Evolutionary conservation across 805 yeast genomes (phyloP).

Genomic region (Candida insectalens): DNA sequence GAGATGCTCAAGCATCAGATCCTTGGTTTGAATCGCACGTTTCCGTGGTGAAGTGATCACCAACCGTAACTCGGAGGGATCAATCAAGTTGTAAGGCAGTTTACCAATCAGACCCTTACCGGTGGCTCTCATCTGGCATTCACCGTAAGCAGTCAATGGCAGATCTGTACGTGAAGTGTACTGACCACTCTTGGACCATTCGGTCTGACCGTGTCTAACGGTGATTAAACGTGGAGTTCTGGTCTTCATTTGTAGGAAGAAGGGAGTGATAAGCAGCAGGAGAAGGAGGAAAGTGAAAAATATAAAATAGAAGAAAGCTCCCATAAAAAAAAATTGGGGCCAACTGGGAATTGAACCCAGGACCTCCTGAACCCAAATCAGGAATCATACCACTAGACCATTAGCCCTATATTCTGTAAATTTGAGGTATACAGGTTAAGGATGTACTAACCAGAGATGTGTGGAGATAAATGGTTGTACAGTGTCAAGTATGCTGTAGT

Average conservation of each 20-base stretch:
- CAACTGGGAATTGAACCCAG: conserved; percentile 44
- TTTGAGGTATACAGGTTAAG: too few species aligned
- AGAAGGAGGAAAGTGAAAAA: too few species aligned
- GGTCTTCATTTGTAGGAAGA: too few species aligned
- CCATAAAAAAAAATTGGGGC: conserved; percentile 18
- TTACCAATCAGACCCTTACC: conserved; percentile 60
- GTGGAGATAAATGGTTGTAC: too few species aligned
- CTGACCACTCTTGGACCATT: conserved; percentile 92
- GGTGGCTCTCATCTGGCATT: conserved; percentile 61
- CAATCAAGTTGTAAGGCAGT: conserved; percentile 42
- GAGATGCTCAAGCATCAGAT: conserved; percentile 46
- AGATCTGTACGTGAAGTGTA: conserved; percentile 83
- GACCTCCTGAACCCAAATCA: conserved; percentile 49
- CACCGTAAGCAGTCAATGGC: conserved; percentile 70
- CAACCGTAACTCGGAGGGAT: conserved; percentile 51
- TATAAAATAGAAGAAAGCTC: too few species aligned
- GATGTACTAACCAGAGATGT: too few species aligned
- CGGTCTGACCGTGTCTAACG: conserved; percentile 85
- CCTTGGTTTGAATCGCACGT: conserved; percentile 70
- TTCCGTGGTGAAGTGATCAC: conserved; percentile 74
- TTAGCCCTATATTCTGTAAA: conserved; percentile 13
- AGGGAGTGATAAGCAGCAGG: too few species aligned
- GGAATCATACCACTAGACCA: conserved; percentile 51
- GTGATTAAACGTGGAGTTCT: conserved; percentile 61
- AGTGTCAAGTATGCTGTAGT: too few species aligned